These are phyloP conservation scores for Trichoderma gracile DNA, from an alignment of 2,329 filamentous ascomycete genomes.

Conservation along the genomic window DNA sequence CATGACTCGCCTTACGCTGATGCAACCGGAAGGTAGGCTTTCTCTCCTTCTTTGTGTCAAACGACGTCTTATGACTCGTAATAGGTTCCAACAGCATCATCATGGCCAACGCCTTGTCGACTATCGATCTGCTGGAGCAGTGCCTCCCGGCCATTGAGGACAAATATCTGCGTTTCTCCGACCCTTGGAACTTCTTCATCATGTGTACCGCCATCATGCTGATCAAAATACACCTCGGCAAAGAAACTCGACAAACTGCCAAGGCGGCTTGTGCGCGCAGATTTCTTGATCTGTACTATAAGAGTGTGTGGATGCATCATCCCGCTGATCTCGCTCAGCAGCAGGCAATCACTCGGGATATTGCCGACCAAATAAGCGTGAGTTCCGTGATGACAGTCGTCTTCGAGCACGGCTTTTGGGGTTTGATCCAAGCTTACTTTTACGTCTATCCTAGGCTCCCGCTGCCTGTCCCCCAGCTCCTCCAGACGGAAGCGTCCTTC, in stretches of 20 bases:
- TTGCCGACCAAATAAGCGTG: constrained; percentile 6
- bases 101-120: constrained; percentile 12
- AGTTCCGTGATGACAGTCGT: neutral
- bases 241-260: constrained; percentile 12
- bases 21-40: constrained; percentile 8
- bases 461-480: neutral
- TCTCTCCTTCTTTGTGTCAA: no score
- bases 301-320: constrained; percentile 19
- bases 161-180: neutral
- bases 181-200: constrained; percentile 20
- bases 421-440: neutral
- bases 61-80: no score
- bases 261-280: constrained; percentile 9
- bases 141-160: constrained; percentile 16
- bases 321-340: constrained; percentile 14
- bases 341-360: constrained; percentile 7
- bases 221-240: constrained; percentile 12
- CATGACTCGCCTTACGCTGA: constrained; percentile 12
- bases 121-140: constrained; percentile 6
- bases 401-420: neutral
- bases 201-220: constrained; percentile 18
- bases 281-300: constrained; percentile 17
- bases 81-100: neutral
- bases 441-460: neutral
- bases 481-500: constrained; percentile 1